Evolutionary conservation across 148 eudicot genomes (phyloP).

Genomic region (Talinum fruticosum): DNA sequence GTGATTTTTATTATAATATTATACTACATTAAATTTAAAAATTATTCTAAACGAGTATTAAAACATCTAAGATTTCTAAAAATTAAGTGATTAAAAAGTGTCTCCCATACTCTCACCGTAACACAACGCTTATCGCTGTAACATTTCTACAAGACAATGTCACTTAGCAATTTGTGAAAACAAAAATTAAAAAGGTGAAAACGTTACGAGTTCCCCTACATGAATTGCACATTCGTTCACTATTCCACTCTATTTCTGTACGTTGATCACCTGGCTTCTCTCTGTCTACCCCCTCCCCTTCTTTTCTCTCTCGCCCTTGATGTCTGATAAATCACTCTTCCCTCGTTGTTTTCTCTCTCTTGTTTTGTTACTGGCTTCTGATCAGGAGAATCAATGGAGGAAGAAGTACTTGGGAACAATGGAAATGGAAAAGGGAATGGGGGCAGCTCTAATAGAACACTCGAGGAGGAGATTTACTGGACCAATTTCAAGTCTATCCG

Average conservation of each 20-base stretch:
- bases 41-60: too few relatives aligned
- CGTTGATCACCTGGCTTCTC: not conserved
- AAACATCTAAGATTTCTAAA: too few relatives aligned
- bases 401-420: slow-evolving; percentile 1
- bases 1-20: too few relatives aligned
- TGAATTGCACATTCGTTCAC: too few relatives aligned
- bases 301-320: not conserved
- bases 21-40: too few relatives aligned
- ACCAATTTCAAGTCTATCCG: slow-evolving; percentile 24
- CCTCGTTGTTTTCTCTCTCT: not conserved
- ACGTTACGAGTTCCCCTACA: not conserved
- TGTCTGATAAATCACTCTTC: not conserved
- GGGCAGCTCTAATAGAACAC: too few relatives aligned
- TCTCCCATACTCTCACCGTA: too few relatives aligned
- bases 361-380: not conserved
- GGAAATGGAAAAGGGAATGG: not conserved
- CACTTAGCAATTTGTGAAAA: too few relatives aligned
- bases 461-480: slow-evolving; percentile 28
- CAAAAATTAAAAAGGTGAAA: too few relatives aligned
- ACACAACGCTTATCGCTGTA: too few relatives aligned
- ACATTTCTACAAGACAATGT: too few relatives aligned
- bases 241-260: not conserved
- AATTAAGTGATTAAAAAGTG: too few relatives aligned
- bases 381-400: not conserved
- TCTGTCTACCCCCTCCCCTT: not conserved